phyloP scores from a whole-genome alignment of 2,329 filamentous ascomycete genomes.

The Ophiostoma fasciatum region DNA sequence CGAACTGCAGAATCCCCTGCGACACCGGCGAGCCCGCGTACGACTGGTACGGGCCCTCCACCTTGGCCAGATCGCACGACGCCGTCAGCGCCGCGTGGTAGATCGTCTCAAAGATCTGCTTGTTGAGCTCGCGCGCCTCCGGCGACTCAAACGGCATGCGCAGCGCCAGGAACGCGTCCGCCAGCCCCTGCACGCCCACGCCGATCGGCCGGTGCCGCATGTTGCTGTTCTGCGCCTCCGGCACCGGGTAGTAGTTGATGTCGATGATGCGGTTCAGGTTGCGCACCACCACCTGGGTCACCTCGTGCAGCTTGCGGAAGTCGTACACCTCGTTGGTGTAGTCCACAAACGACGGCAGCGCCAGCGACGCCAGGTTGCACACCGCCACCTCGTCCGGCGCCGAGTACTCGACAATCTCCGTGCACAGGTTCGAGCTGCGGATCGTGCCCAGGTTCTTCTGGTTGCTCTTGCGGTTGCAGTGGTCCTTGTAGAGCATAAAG shows the following conservation, averaged over 20 bases:
- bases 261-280: constrained; percentile 99
- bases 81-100: constrained; percentile 90
- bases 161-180: constrained; percentile 92
- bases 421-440: constrained; percentile 96
- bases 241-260: constrained; percentile 95
- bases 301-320: constrained; percentile 93
- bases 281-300: constrained; percentile 78
- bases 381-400: constrained; percentile 97
- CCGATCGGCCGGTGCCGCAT: constrained; percentile 93
- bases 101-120: constrained; percentile 98
- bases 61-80: constrained; percentile 73
- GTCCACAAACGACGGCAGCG: constrained; percentile 83
- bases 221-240: constrained; percentile 88
- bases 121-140: constrained; percentile 87
- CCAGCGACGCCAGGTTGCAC: constrained; percentile 91
- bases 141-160: constrained; percentile 94
- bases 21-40: constrained; percentile 92
- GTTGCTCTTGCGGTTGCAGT: constrained; percentile 98
- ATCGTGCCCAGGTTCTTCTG: constrained; percentile 99
- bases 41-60: constrained; percentile 71
- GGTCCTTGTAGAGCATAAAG: constrained; percentile 99
- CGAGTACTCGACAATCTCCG: constrained; percentile 95
- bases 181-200: constrained; percentile 92
- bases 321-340: constrained; percentile 74
- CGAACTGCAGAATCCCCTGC: constrained; percentile 90